Conservation (phyloP, 257 asterid species). For the Gentiana straminea region DNA sequence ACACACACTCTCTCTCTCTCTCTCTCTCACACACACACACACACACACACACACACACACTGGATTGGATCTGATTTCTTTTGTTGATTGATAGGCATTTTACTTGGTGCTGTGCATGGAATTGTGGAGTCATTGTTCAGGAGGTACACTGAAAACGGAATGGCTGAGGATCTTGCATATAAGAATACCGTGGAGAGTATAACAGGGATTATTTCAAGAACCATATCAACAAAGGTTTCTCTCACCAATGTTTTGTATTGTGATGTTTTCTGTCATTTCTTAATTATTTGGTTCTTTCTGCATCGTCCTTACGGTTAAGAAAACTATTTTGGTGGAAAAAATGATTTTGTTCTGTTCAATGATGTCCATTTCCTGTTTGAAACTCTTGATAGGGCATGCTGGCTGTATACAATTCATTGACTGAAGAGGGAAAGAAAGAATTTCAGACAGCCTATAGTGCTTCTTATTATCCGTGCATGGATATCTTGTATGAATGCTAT, state of each 20-base stretch:
- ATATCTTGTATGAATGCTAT: slow-evolving; percentile 85
- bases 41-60: too few relatives aligned
- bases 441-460: slow-evolving; percentile 87
- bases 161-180: slow-evolving; percentile 87
- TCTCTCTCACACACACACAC: too few relatives aligned
- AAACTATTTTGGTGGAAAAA: not conserved
- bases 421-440: slow-evolving; percentile 68
- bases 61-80: slow-evolving; percentile 2
- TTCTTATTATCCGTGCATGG: slow-evolving; percentile 95
- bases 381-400: slow-evolving; percentile 69
- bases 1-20: too few relatives aligned
- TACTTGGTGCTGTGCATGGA: slow-evolving; percentile 97
- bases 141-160: slow-evolving; percentile 89
- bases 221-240: slow-evolving; percentile 81
- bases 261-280: not conserved
- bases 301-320: not conserved
- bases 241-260: not conserved
- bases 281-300: not conserved
- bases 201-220: slow-evolving; percentile 74
- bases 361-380: slow-evolving; percentile 2
- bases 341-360: not conserved
- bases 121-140: slow-evolving; percentile 86
- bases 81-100: slow-evolving; percentile 45
- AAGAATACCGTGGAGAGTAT: slow-evolving; percentile 89
- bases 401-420: slow-evolving; percentile 65